phyloP scores from a whole-genome alignment of 768 basidiomycete species.

The Jaapia argillacea region DNA sequence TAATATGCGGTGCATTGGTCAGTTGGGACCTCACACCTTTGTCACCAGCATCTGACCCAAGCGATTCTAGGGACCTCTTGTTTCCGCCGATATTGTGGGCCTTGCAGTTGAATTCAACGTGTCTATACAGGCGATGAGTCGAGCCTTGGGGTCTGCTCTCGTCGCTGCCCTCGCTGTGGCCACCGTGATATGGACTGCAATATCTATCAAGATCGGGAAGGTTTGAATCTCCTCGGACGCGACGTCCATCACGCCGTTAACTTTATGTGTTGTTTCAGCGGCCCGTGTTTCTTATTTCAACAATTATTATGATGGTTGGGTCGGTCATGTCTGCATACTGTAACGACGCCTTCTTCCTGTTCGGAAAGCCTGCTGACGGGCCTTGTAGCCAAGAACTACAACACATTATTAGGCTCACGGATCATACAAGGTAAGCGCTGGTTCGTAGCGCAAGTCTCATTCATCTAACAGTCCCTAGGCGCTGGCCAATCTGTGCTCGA shows the following conservation, averaged over 20 bases:
- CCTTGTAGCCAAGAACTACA: not conserved
- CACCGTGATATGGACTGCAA: constrained; percentile 3
- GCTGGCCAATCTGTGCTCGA: not conserved
- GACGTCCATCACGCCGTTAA: no score
- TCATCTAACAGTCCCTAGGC: not conserved
- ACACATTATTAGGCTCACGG: not conserved
- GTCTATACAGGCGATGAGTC: constrained; percentile 4
- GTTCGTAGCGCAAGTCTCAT: not conserved
- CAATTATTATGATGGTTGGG: constrained; percentile 7
- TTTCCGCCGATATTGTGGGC: constrained; percentile 4
- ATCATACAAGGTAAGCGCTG: not conserved
- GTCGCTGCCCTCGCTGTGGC: constrained; percentile 6
- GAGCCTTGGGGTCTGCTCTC: constrained; percentile 9
- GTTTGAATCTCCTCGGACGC: not conserved
- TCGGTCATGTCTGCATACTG: constrained; percentile 5
- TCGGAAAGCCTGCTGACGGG: no score
- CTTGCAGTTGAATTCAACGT: constrained; percentile 8
- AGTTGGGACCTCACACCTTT: no score
- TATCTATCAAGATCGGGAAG: constrained; percentile 3
- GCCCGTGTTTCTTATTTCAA: not conserved
- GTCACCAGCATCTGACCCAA: not conserved
- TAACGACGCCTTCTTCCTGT: not conserved
- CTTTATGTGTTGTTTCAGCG: not conserved
- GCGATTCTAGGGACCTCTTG: constrained; percentile 2
- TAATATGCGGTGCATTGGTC: constrained; percentile 10